Percentiles rank a stretch among this genome's conserved stretches.
Conservation (phyloP, 1,284 basidiomycete species). For the Ceratobasidium theobromae region DNA sequence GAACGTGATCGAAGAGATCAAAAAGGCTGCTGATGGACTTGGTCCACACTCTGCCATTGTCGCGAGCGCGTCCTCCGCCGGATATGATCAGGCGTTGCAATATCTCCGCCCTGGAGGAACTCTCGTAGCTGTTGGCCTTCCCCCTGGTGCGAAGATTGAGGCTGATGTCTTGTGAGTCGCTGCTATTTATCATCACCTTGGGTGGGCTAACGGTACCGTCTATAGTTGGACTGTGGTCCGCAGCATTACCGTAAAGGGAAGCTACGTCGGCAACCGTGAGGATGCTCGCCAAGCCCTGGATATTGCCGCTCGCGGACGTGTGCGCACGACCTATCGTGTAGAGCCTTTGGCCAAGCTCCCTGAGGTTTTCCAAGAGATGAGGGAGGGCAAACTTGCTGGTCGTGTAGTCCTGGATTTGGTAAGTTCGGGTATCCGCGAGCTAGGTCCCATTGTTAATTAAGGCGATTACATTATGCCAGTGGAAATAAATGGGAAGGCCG, state of each 20-base stretch:
- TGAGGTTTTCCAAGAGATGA: constrained; percentile 59
- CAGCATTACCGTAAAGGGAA: constrained; percentile 47
- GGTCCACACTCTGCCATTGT: constrained; percentile 63
- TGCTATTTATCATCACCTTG: constrained; percentile 36
- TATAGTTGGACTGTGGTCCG: constrained; percentile 41
- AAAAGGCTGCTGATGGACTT: constrained; percentile 61
- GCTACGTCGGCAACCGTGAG: constrained; percentile 57
- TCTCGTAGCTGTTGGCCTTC: constrained; percentile 76
- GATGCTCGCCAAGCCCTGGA: constrained; percentile 72
- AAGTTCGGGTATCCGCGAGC: too few relatives aligned
- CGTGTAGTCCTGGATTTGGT: constrained; percentile 59
- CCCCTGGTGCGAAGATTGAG: constrained; percentile 58
- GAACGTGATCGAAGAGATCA: constrained; percentile 63
- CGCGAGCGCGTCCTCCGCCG: constrained; percentile 48
- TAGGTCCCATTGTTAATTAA: too few relatives aligned
- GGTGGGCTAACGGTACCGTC: not conserved
- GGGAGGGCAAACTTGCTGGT: constrained; percentile 59
- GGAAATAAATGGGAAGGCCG: not conserved
- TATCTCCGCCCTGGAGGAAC: constrained; percentile 65
- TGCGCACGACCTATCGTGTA: constrained; percentile 58
- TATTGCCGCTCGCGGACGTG: constrained; percentile 67
- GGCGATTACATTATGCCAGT: too few relatives aligned
- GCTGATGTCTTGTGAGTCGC: constrained; percentile 73
- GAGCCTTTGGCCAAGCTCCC: constrained; percentile 58
- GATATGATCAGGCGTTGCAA: constrained; percentile 69